Conservation (phyloP, 139 green algal genomes). For the Chlamydomonas applanata region DNA sequence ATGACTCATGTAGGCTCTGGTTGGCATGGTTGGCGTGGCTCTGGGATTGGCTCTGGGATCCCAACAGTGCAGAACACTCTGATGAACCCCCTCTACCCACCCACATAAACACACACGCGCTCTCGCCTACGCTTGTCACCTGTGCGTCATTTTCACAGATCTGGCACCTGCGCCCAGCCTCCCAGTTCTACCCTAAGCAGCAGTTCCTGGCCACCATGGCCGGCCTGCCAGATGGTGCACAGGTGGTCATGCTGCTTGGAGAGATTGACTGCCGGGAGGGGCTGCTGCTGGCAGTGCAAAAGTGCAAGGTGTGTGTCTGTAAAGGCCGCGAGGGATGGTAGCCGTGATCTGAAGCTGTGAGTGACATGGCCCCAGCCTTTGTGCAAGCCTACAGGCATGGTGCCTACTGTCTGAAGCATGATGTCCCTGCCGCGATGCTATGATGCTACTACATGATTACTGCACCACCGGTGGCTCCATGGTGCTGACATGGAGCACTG, state of each 20-base stretch:
- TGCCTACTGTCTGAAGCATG: neutral
- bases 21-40: no score
- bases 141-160: constrained; percentile 34
- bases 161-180: constrained; percentile 73
- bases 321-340: no score
- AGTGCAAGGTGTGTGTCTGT: constrained; percentile 73
- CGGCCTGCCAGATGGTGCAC: constrained; percentile 41
- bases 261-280: constrained; percentile 88
- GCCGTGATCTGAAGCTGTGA: neutral
- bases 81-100: no score
- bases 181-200: constrained; percentile 65
- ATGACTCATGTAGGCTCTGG: no score
- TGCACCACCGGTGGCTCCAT: no score
- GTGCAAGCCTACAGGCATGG: neutral
- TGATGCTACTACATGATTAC: neutral
- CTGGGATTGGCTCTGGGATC: no score
- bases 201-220: constrained; percentile 48
- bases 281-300: constrained; percentile 76
- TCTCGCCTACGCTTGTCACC: neutral
- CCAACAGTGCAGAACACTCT: no score
- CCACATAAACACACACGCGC: no score
- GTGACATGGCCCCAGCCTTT: no score
- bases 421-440: no score
- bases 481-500: no score
- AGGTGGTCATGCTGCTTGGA: constrained; percentile 74